These are phyloP conservation scores for Trichoderma atroviride DNA, from an alignment of 2,329 filamentous ascomycete species.

Conservation along the genomic window DNA sequence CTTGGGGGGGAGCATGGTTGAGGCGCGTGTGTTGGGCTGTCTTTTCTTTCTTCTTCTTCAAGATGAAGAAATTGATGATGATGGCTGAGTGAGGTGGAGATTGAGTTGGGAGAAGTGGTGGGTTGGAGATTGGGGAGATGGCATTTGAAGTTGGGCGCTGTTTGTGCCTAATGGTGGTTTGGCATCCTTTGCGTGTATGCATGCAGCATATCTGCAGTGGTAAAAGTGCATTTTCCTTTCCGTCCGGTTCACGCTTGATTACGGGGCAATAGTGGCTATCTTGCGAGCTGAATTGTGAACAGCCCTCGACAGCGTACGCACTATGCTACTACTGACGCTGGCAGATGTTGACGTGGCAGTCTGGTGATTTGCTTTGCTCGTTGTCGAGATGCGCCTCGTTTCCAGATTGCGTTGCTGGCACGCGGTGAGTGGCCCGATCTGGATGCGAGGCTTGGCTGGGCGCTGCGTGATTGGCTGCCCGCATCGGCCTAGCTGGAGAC, in stretches of 20 bases:
- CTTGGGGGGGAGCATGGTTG: neutral
- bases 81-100: neutral
- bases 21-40: neutral
- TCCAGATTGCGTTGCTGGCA: neutral
- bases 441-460: neutral
- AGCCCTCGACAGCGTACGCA: neutral
- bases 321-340: neutral
- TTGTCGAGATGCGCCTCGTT: neutral
- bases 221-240: too few relatives aligned
- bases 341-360: neutral
- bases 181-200: neutral
- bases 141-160: slow-evolving; percentile 14
- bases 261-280: too few relatives aligned
- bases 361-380: neutral
- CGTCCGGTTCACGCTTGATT: too few relatives aligned
- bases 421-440: slow-evolving; percentile 4
- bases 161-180: neutral
- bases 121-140: neutral
- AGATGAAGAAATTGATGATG: neutral
- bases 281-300: too few relatives aligned
- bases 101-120: neutral
- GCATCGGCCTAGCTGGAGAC: neutral
- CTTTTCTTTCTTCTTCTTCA: neutral
- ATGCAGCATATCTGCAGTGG: neutral
- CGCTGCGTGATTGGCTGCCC: neutral